Evolutionary conservation across 306 rosid species (phyloP), one percentile per base, ranked within the genome.

Genomic region (Trifolium fragiferum): DNA sequence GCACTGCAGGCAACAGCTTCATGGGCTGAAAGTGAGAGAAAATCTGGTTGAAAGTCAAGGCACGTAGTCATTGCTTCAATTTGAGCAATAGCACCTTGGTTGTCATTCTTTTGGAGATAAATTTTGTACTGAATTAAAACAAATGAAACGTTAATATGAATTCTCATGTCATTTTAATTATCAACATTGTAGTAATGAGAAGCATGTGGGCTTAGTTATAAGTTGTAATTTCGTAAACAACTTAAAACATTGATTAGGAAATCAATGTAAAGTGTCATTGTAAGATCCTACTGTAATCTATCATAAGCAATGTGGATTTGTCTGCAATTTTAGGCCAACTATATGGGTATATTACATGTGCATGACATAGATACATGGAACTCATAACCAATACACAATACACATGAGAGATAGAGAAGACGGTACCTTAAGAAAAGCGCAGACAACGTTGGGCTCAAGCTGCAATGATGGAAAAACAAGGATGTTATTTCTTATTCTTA

Each of bases 1-100:
- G 89, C 93, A 66, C 60, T 91, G 87, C 93, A 91, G 58, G 98
- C 98, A 84, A 94, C 87, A 80, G 98, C 97, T 87, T 94, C 98
- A 69, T 94, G 98, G 49, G 98, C 96, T 63, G 97, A 85, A 72
- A 91, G 97, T 70, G 97, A 90, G 78, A 94, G 87, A 74, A 87
- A 94, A 66, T 91, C 96, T 27, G 95, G 92, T 25, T 84, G 85
- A 82, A 94, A 94, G 84, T 91, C 96, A 49, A 88, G 88, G 91
- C 96, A 88, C 7, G 90, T 61, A 25, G 87, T 74, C 97, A 94
- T 89, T 49, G 92, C 96, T 84, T 87, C 95, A 73, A 94, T 85
- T 86, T 91, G 98, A 79, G 64, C 50, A 57, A 78, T 85, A 54
- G 98, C 93, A 3, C 88, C 89, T 60, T 78, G 64, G 68, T 79